A percentile compares a stretch with the other conserved stretches of the same genome.
Conservation (phyloP, 805 yeast genomes). For the Millerozyma miso region DNA sequence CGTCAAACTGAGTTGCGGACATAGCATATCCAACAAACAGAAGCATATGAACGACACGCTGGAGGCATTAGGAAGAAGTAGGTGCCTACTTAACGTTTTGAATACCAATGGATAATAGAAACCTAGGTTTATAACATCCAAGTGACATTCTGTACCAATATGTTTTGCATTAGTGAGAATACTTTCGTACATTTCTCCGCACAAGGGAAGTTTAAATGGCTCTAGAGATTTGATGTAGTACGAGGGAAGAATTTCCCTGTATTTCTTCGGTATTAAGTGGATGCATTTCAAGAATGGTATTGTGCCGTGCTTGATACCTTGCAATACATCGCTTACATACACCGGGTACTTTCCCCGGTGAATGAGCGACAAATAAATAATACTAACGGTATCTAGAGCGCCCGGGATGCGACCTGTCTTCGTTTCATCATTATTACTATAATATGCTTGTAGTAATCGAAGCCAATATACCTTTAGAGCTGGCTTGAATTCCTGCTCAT, state of each 20-base stretch:
- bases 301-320: constrained; percentile 36
- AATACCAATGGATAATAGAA: constrained; percentile 37
- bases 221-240: constrained; percentile 33
- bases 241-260: constrained; percentile 36
- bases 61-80: constrained; percentile 46
- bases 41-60: constrained; percentile 38
- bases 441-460: constrained; percentile 11
- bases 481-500: constrained; percentile 14
- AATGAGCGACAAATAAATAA: constrained; percentile 50
- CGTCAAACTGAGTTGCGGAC: constrained; percentile 3
- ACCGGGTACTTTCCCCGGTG: constrained; percentile 46
- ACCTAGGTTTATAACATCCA: constrained; percentile 13
- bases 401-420: constrained; percentile 13
- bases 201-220: constrained; percentile 36
- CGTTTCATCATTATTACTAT: constrained; percentile 3
- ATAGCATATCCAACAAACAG: constrained; percentile 12
- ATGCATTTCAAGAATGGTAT: constrained; percentile 48
- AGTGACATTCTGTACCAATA: constrained; percentile 4
- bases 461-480: constrained; percentile 34
- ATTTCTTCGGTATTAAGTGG: constrained; percentile 34
- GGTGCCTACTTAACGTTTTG: constrained; percentile 36
- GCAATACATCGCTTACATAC: constrained; percentile 45
- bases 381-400: constrained; percentile 28
- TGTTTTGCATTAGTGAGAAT: constrained; percentile 10
- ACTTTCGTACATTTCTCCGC: constrained; percentile 30